phyloP scores from a whole-genome alignment of 139 green algal genomes.

The Choricystis sp. region DNA sequence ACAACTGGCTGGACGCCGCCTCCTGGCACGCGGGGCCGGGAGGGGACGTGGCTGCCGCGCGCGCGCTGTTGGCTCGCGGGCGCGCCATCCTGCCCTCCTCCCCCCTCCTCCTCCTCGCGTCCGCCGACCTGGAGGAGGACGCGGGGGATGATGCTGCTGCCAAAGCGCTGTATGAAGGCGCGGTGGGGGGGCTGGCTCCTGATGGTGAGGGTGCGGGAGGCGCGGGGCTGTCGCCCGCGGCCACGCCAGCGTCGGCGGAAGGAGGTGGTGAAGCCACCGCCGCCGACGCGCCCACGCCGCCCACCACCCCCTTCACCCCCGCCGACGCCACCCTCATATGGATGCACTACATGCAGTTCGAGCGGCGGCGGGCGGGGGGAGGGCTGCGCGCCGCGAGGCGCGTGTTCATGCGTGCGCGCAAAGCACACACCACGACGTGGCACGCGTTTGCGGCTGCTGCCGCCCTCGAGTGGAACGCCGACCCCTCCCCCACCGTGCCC shows the following conservation, averaged over 20 bases:
- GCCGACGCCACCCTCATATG: background rate
- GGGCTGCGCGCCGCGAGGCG: background rate
- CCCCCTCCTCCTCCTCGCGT: background rate
- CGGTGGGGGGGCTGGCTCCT: background rate
- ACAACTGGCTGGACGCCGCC: background rate
- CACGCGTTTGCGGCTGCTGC: background rate
- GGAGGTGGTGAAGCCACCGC: too few species aligned
- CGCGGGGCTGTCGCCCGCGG: too few species aligned
- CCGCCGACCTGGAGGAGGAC: background rate
- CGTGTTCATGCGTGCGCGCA: background rate
- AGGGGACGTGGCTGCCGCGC: background rate
- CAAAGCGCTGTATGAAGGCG: background rate
- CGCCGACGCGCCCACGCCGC: background rate
- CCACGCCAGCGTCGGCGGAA: background rate
- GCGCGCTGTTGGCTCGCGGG: background rate
- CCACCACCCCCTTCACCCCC: background rate
- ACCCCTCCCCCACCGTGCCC: background rate
- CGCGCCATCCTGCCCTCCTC: background rate
- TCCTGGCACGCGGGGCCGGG: background rate
- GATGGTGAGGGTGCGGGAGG: too few species aligned
- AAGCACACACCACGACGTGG: background rate
- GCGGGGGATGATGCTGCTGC: background rate
- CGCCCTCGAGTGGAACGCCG: background rate
- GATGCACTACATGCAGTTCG: background rate
- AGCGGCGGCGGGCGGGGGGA: background rate